Conservation (phyloP, 768 basidiomycete species). For the Calocybe indica region DNA sequence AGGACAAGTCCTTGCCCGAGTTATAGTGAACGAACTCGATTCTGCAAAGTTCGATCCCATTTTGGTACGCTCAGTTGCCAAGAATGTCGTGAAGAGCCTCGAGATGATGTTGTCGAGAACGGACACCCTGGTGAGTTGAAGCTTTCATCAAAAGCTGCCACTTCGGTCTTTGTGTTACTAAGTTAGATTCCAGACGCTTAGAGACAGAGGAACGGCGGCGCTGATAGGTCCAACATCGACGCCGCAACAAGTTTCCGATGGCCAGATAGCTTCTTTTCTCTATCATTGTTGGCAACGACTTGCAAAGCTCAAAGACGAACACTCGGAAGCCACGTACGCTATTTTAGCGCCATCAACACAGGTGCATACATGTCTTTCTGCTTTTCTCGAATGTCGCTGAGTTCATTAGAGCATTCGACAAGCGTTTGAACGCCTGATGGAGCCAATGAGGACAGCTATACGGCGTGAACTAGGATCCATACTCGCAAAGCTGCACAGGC, state of each 20-base stretch:
- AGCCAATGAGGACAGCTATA: constrained; percentile 62
- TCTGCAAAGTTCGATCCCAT: constrained; percentile 91
- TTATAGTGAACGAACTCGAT: constrained; percentile 87
- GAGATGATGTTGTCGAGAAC: constrained; percentile 60
- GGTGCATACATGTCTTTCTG: constrained; percentile 29
- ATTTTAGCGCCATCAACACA: constrained; percentile 51
- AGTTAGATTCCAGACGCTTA: constrained; percentile 44
- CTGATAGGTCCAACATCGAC: constrained; percentile 75
- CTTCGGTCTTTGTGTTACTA: neutral
- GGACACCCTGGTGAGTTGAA: constrained; percentile 59
- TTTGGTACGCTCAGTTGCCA: constrained; percentile 73
- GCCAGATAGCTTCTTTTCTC: constrained; percentile 69
- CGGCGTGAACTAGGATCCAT: constrained; percentile 78
- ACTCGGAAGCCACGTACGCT: constrained; percentile 50
- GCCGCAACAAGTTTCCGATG: constrained; percentile 73
- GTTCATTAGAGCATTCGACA: constrained; percentile 41
- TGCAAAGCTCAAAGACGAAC: constrained; percentile 59
- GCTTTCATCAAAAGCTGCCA: neutral
- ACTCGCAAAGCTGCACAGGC: constrained; percentile 76
- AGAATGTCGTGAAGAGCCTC: constrained; percentile 59
- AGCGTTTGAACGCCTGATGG: constrained; percentile 50
- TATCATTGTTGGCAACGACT: constrained; percentile 74
- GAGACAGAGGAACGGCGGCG: constrained; percentile 73
- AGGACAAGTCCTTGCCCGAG: constrained; percentile 70
- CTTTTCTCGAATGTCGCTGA: constrained; percentile 3